Evolutionary conservation across 495 filamentous ascomycete species (phyloP), one percentile per base, ranked within the genome.

Genomic region (Xylaria cubensis): DNA sequence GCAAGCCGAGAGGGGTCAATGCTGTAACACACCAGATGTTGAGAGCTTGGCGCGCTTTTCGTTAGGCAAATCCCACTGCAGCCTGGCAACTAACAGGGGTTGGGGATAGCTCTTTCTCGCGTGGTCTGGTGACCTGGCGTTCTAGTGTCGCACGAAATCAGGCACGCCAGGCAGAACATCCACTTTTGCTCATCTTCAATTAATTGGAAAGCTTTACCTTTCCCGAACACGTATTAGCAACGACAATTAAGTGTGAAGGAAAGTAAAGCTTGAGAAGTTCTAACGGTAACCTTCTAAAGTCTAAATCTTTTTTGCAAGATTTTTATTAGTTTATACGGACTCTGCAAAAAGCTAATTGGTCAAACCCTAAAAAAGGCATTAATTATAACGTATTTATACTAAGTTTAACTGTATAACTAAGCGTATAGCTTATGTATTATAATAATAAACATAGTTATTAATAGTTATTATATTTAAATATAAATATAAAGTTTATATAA

Each of bases 91-190:
- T 64, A 46, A 64, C 69, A 71, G 69, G 68, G 69, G 8, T 29
- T 8, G 32, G 24, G 24, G 4, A 51, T 19, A 32, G 1, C 13
- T 36, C 17, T 55, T 34, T 36, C 29, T 55, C 65, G 65, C 65
- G 48, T 67, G 65, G 64, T 67, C 64, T 55, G 24, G 17, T 67
- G 64, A 67, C 64, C 48, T 67, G 46, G 64, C 64, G 64, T 67
- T 51, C 3, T 46, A 21, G 19, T 1, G 19, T 36, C 4, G 12
- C 13, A 10, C 29, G 9, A 51, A 67, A 41, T 26, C 15, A 56
- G 65, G 65, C 34, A 68, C 8, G 46, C 44, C 58, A 70, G 56
- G 68, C 68, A 70, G 56, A 63, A 53, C 56, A 62, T 39, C 67
- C 67, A 70, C 48, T 29, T 67, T 67, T 21, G n/a, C 19, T 4